Evolutionary conservation across 1,284 basidiomycete genomes (phyloP), one percentile per base, ranked within the genome.

Genomic region (Trichosporon faecale): DNA sequence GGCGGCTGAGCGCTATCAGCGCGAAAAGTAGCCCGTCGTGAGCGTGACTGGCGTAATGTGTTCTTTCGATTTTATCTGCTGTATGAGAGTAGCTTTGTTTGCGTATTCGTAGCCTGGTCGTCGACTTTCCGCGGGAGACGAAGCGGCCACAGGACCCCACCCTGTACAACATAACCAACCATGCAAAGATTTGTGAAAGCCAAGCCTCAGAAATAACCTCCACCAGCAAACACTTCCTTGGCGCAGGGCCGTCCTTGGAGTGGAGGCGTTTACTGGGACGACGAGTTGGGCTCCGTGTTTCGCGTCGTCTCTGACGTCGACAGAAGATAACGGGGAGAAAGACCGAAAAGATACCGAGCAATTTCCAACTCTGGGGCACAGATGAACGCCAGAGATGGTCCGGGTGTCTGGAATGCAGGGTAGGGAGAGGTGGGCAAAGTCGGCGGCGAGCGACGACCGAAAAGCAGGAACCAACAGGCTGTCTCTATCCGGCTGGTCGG

Each of bases 21-120:
- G 27, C 57, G 29, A 61, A n/a, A 18, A 61, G 57, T 18, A 61
- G 57, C n/a, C 57, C 57, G 57, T 61, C 57, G 29, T 61, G 23
- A 31, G 2, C 27, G 14, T 18, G 49, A 25, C 14, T 4, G 16
- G 18, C 40, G 40, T n/a, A 21, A n/a, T 52, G 49, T 52, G 21
- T 12, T 44, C 12, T 44, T n/a, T 44, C 40, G 8, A 12, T 3
- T n/a, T 29, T 57, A 25, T 16, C 27, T 31, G 57, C 57, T 61
- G 57, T 61, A 61, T 61, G 57, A 61, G 57, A 31, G 27, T 61
- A 61, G 57, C 57, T 31, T 29, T 61, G 27, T 31, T 61, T 29
- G 33, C 57, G 57, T 61, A 61, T 61, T 11, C 57, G 23, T 61
- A 61, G 57, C 29, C 14, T 31, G 57, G 27, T 31, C 29, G 57